Evolutionary conservation across 129 eudicot species (phyloP), one percentile per base, ranked within the genome.

Genomic region (Centrapalus pauciflorus): DNA sequence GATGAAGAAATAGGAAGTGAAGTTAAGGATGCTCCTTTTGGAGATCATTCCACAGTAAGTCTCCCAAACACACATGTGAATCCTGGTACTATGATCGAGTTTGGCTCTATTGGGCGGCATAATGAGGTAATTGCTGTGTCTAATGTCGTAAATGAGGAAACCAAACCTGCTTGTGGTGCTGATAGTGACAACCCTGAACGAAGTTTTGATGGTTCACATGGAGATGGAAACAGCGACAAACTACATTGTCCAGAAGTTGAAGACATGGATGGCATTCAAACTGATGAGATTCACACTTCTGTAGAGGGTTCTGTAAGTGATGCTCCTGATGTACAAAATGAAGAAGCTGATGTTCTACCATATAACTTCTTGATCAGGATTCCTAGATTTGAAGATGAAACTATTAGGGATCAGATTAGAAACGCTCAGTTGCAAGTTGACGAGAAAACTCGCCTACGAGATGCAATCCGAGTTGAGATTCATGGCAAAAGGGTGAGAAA

Each of bases 351-450:
- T 74, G 28, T 55, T 59, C 61, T 64, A 41, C 41, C 95, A 23
- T 93, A 88, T 79, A 78, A 84, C 70, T 93, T 77, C 70, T 43
- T 93, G 70, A 73, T 88, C 2, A 81, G 72, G 80, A 27, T 84
- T 60, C 96, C 98, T 26, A 89, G 88, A 84, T 84, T 67, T 70
- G 92, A 93, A 38, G 95, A 84, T 69, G 95, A 81, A 45, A 80
- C 63, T 62, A 66, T 83, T 33, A 64, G 43, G 32, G 82, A 89
- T 50, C 86, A 78, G 68, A 84, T 85, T 60, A 89, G 79, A 69
- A 65, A 30, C 61, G 89, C 87, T 62, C 83, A 86, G 74, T 32
- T 76, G 32, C 76, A 69, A 58, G 83, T 88, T 73, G 87, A 84
- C 1, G 89, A 88, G 75, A 88, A 83, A 77, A 93, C 99, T 34